These are phyloP conservation scores for Boletus calvinii DNA, from an alignment of 1,284 basidiomycete genomes.

Conservation along the genomic window DNA sequence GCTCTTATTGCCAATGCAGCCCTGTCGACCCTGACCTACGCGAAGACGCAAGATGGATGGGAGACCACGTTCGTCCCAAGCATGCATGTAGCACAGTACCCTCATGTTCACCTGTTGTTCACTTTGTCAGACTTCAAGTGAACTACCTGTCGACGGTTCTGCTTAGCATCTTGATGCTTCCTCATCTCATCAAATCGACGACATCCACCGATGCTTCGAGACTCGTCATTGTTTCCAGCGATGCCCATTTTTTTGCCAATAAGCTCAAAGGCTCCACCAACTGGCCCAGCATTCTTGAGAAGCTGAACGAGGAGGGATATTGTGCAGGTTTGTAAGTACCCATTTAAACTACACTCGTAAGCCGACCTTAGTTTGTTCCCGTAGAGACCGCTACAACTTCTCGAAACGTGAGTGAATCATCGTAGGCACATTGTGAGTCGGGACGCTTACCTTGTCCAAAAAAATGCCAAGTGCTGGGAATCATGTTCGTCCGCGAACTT, in stretches of 20 bases:
- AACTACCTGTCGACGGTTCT: slow-evolving; percentile 35
- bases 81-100: neutral
- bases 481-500: slow-evolving; percentile 36
- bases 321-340: slow-evolving; percentile 28
- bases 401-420: slow-evolving; percentile 35
- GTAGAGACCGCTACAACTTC: slow-evolving; percentile 31
- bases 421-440: neutral
- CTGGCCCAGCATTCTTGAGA: slow-evolving; percentile 31
- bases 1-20: slow-evolving; percentile 30
- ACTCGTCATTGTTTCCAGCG: slow-evolving; percentile 32
- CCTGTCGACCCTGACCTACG: slow-evolving; percentile 17
- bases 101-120: neutral
- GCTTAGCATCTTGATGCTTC: slow-evolving; percentile 34
- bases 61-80: slow-evolving; percentile 27
- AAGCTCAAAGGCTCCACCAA: slow-evolving; percentile 12
- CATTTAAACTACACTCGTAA: neutral
- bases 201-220: slow-evolving; percentile 24
- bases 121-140: slow-evolving; percentile 29
- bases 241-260: slow-evolving; percentile 17
- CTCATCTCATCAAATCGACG: slow-evolving; percentile 31
- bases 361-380: neutral
- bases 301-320: slow-evolving; percentile 31
- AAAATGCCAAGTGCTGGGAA: slow-evolving; percentile 24
- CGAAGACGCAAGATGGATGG: slow-evolving; percentile 31
- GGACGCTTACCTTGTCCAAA: neutral